phyloP scores from a whole-genome alignment of 768 basidiomycete species.

The Postia placenta region DNA sequence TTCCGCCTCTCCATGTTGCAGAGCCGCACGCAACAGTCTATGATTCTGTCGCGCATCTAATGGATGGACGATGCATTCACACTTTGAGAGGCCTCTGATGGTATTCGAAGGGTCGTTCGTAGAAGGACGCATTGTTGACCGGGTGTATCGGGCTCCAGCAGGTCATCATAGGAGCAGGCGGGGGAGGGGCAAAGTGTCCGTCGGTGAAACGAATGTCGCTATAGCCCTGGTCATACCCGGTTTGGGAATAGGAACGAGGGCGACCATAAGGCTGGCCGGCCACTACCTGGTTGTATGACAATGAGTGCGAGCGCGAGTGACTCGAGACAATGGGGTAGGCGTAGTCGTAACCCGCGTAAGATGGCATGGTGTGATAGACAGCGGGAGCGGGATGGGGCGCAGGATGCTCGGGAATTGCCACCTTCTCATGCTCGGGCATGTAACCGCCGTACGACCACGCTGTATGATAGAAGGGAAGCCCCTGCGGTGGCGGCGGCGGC shows the following conservation, averaged over 20 bases:
- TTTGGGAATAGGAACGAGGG: constrained; percentile 54
- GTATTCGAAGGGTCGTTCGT: constrained; percentile 20
- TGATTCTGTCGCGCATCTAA: constrained; percentile 17
- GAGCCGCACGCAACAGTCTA: constrained; percentile 20
- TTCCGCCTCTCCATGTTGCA: constrained; percentile 7
- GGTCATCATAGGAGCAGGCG: constrained; percentile 22
- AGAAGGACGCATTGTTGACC: constrained; percentile 17
- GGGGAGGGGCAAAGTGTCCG: constrained; percentile 36
- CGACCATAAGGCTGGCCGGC: constrained; percentile 39
- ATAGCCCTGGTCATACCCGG: constrained; percentile 47
- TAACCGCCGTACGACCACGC: constrained; percentile 22
- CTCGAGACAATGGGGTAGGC: constrained; percentile 23
- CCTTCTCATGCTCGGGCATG: constrained; percentile 10
- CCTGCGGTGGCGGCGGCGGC: constrained; percentile 30
- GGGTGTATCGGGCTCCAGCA: constrained; percentile 10
- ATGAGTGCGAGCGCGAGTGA: constrained; percentile 53
- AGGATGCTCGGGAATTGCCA: constrained; percentile 1
- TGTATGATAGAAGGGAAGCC: constrained; percentile 26
- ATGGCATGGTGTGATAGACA: constrained; percentile 7
- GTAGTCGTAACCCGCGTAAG: constrained; percentile 17
- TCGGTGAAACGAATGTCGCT: constrained; percentile 39
- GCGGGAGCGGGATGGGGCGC: constrained; percentile 8
- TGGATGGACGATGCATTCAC: constrained; percentile 11
- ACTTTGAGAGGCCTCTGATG: constrained; percentile 19
- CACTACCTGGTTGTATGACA: constrained; percentile 48